Evolutionary conservation across 2,329 filamentous ascomycete genomes (phyloP).

Genomic region (Ceratocystis colombiana): DNA sequence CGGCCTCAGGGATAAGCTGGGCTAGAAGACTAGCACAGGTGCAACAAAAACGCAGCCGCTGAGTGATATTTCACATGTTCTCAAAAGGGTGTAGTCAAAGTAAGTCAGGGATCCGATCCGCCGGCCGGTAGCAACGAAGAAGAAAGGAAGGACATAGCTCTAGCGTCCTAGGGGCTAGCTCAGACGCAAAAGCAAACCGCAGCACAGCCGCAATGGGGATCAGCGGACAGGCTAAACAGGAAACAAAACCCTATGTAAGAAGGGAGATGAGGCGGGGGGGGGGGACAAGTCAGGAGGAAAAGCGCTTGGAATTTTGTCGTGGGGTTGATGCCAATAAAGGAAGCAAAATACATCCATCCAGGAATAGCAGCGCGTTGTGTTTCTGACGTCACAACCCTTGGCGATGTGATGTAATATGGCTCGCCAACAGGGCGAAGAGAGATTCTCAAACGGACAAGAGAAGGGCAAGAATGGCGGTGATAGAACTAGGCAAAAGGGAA

Average conservation of each 20-base stretch:
- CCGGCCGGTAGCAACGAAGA: not conserved
- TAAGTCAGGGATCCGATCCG: not conserved
- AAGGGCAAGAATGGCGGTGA: too few species aligned
- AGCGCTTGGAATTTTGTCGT: not conserved
- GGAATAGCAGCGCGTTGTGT: not conserved
- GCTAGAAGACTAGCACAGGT: not conserved
- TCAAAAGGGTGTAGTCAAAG: not conserved
- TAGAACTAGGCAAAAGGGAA: too few species aligned
- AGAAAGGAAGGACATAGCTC: not conserved
- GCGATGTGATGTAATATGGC: too few species aligned
- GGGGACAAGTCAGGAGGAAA: not conserved
- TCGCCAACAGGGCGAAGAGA: too few species aligned
- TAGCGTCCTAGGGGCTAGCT: too few species aligned
- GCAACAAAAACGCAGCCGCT: not conserved
- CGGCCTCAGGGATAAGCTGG: not conserved
- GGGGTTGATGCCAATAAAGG: not conserved
- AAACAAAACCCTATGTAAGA: slow-evolving; percentile 8
- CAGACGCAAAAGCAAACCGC: not conserved
- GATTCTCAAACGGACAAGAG: too few species aligned
- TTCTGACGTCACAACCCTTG: not conserved
- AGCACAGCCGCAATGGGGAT: slow-evolving; percentile 14
- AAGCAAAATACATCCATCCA: not conserved
- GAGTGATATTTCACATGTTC: slow-evolving; percentile 4
- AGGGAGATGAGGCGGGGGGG: not conserved
- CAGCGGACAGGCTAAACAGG: slow-evolving; percentile 9